These are phyloP conservation scores for Exidia glandulosa DNA, from an alignment of 768 basidiomycete species.

Conservation along the genomic window DNA sequence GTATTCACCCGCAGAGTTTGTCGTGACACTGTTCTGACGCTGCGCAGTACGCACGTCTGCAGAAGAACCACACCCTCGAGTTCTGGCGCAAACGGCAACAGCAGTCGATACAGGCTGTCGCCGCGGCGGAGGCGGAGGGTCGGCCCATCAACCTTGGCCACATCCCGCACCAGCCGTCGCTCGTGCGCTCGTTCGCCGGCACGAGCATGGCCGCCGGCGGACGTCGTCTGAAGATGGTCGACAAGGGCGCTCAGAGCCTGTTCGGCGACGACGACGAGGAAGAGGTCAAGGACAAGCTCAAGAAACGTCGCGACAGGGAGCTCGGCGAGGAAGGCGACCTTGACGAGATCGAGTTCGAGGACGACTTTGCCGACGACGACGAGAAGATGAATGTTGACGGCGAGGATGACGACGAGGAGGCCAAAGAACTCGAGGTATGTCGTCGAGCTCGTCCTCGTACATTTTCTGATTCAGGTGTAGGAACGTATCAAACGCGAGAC, in stretches of 20 bases:
- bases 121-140: not conserved
- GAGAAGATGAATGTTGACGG: conserved; percentile 58
- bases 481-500: conserved; percentile 80
- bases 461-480: conserved; percentile 39
- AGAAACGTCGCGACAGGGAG: conserved; percentile 42
- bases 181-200: conserved; percentile 32
- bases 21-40: conserved; percentile 11
- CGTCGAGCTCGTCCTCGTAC: not conserved
- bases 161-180: conserved; percentile 14
- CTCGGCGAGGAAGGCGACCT: conserved; percentile 67
- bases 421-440: conserved; percentile 67
- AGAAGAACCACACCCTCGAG: conserved; percentile 67
- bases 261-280: conserved; percentile 62
- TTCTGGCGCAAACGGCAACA: conserved; percentile 57
- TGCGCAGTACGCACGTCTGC: conserved; percentile 39
- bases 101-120: not conserved
- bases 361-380: conserved; percentile 80
- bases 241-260: conserved; percentile 48
- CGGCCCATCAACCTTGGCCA: not conserved
- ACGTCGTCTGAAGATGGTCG: conserved; percentile 52
- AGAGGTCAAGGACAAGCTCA: conserved; percentile 31
- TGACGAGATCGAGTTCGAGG: conserved; percentile 76
- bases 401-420: conserved; percentile 66
- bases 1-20: conserved; percentile 27
- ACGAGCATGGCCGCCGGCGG: conserved; percentile 64